Conservation (phyloP, 2,329 filamentous ascomycete species). For the Westerdykella ornata region DNA sequence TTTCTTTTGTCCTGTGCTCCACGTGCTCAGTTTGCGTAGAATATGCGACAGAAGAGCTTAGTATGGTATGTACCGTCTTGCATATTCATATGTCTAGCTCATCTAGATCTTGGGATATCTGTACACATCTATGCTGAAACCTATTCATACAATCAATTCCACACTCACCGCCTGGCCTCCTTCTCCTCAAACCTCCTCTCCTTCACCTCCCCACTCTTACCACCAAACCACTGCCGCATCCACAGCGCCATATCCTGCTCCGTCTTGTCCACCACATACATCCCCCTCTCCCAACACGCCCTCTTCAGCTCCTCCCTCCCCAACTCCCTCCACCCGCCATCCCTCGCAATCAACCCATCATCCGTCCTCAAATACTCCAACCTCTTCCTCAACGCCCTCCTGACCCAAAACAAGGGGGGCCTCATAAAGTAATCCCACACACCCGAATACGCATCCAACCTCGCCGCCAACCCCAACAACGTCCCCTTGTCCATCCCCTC, state of each 20-base stretch:
- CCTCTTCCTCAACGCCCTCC: conserved; percentile 47
- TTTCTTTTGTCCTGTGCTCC: too few relatives aligned
- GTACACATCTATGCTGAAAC: background rate
- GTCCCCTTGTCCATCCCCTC: conserved; percentile 5
- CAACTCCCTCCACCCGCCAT: conserved; percentile 56
- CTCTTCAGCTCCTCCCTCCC: conserved; percentile 59
- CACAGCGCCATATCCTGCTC: conserved; percentile 23
- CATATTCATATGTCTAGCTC: background rate
- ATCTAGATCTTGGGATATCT: background rate
- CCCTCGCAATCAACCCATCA: conserved; percentile 59
- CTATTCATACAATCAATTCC: background rate
- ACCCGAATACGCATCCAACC: conserved; percentile 19
- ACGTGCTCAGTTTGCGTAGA: too few relatives aligned
- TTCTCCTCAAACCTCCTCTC: background rate
- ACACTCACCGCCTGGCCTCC: background rate
- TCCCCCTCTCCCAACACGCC: conserved; percentile 56
- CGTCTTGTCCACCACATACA: conserved; percentile 22
- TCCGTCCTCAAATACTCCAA: conserved; percentile 63
- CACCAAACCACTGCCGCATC: conserved; percentile 16
- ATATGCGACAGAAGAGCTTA: too few relatives aligned
- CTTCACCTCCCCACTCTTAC: background rate
- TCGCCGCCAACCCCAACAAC: conserved; percentile 15
- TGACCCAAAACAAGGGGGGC: conserved; percentile 47
- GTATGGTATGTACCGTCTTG: background rate
- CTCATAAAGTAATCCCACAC: conserved; percentile 40